Percentiles rank a stretch among this genome's conserved stretches.
These are phyloP conservation scores for Lactuca sativa DNA, from an alignment of 129 eudicot genomes.

Conservation along the genomic window DNA sequence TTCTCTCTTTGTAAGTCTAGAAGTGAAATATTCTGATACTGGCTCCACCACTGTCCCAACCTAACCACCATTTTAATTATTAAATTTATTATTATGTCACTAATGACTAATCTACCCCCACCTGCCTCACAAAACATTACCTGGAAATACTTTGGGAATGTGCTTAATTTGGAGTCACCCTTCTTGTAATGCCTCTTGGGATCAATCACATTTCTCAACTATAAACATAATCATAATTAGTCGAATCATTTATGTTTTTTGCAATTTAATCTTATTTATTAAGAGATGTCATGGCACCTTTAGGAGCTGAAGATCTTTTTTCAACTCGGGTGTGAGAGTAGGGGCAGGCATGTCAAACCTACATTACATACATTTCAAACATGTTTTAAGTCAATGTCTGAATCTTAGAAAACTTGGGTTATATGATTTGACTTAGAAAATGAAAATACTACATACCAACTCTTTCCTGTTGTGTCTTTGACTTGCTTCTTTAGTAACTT, in stretches of 20 bases:
- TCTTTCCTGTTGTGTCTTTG: constrained; percentile 79
- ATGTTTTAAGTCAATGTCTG: constrained; percentile 7
- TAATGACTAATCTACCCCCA: background rate
- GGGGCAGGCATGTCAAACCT: constrained; percentile 99
- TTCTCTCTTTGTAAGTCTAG: constrained; percentile 92
- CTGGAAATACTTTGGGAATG: constrained; percentile 92
- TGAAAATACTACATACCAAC: constrained; percentile 76
- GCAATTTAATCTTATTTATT: background rate
- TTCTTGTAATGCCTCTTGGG: constrained; percentile 98
- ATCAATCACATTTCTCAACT: constrained; percentile 86
- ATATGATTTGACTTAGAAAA: constrained; percentile 2
- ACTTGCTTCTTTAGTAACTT: constrained; percentile 72
- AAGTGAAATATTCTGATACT: constrained; percentile 57
- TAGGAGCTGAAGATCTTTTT: constrained; percentile 76
- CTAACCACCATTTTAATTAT: constrained; percentile 30
- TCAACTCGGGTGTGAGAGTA: constrained; percentile 79
- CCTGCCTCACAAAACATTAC: constrained; percentile 32
- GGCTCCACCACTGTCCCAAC: constrained; percentile 90
- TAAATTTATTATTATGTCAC: background rate
- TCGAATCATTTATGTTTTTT: background rate
- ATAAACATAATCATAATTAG: constrained; percentile 23
- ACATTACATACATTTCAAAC: constrained; percentile 34
- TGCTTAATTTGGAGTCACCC: constrained; percentile 65
- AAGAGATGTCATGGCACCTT: constrained; percentile 48
- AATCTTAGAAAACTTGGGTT: constrained; percentile 7